phyloP scores from a whole-genome alignment of 202 grass and related monocot genomes.

The Setaria viridis region DNA sequence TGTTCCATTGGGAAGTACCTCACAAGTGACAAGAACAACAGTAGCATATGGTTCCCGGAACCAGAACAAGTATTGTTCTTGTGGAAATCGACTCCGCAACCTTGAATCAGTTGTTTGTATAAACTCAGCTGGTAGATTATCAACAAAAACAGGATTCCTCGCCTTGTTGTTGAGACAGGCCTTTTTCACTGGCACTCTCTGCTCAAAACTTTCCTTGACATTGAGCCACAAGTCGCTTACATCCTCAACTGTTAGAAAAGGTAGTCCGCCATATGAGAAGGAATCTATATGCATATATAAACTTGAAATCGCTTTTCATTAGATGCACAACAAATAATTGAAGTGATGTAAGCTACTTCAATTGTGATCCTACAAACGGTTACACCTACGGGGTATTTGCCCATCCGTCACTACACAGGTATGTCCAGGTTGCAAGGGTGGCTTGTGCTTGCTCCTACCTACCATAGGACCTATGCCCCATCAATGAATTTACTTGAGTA shows the following conservation, averaged over 20 bases:
- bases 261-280: conserved; percentile 13
- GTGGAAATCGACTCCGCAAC: conserved; percentile 86
- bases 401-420: neutral
- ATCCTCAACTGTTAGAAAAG: conserved; percentile 85
- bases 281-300: conserved; percentile 17
- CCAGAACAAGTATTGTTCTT: conserved; percentile 98
- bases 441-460: neutral
- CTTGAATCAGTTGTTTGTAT: conserved; percentile 97
- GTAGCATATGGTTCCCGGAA: conserved; percentile 94
- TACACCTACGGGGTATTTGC: neutral
- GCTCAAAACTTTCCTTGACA: conserved; percentile 82
- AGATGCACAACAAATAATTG: conserved; percentile 16
- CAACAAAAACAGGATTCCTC: conserved; percentile 83
- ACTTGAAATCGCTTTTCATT: conserved; percentile 26
- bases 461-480: neutral
- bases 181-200: conserved; percentile 81
- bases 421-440: neutral
- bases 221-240: conserved; percentile 96
- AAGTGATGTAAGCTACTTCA: conserved; percentile 7
- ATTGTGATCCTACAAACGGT: neutral
- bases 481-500: neutral
- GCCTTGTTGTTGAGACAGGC: conserved; percentile 94
- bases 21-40: conserved; percentile 91
- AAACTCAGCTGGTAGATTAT: conserved; percentile 85
- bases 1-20: conserved; percentile 54